Conservation (phyloP, 2,329 filamentous ascomycete genomes). For the Aspergillus hortae region DNA sequence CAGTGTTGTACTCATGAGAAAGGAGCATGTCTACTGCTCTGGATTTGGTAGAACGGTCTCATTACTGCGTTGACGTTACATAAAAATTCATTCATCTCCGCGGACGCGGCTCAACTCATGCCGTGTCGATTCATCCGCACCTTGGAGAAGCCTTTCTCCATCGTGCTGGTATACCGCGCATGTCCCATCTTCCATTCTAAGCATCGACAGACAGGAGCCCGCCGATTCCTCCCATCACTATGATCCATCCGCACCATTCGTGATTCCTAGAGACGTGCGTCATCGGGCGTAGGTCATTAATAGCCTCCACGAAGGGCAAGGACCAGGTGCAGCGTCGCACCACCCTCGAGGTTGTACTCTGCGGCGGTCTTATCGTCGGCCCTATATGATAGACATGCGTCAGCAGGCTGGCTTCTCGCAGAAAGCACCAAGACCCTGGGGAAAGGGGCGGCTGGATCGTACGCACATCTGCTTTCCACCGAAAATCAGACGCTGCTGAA, state of each 20-base stretch:
- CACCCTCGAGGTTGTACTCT: constrained; percentile 87
- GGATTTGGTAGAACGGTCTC: background rate
- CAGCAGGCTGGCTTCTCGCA: background rate
- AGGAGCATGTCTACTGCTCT: too few relatives aligned
- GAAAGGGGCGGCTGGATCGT: constrained; percentile 28
- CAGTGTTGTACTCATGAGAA: too few relatives aligned
- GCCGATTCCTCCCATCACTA: too few relatives aligned
- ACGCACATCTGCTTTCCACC: constrained; percentile 98
- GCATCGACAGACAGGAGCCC: background rate
- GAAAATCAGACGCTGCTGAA: constrained; percentile 93
- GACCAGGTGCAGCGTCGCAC: constrained; percentile 91
- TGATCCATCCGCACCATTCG: background rate
- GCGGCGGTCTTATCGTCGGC: constrained; percentile 88
- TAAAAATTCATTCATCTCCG: background rate
- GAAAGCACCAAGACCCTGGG: background rate
- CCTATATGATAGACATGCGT: constrained; percentile 51
- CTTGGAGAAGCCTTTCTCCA: background rate
- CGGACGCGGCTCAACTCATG: background rate
- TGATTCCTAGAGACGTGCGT: background rate
- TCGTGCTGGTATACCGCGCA: background rate
- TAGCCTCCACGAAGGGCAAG: constrained; percentile 82
- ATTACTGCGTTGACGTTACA: constrained; percentile 8
- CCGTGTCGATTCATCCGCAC: too few relatives aligned
- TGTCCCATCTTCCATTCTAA: background rate
- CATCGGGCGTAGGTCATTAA: background rate